phyloP scores from a whole-genome alignment of 441 rosid species.

The Aleurites moluccanus region DNA sequence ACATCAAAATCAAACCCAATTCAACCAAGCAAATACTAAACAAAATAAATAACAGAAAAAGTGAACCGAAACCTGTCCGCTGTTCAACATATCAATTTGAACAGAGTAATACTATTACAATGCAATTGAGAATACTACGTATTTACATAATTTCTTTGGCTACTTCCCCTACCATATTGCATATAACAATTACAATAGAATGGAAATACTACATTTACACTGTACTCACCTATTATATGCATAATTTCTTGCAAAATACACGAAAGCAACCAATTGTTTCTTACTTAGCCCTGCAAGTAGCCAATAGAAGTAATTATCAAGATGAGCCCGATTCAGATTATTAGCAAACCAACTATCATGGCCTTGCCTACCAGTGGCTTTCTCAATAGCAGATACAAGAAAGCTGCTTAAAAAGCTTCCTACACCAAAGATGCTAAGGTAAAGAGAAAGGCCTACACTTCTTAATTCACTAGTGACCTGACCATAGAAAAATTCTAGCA shows the following conservation, averaged over 20 bases:
- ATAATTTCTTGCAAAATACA: conserved; percentile 53
- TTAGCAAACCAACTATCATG: conserved; percentile 51
- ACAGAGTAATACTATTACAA: too few relatives aligned
- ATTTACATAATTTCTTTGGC: too few relatives aligned
- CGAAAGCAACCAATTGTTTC: conserved; percentile 32
- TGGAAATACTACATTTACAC: not conserved
- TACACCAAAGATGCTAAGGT: conserved; percentile 54
- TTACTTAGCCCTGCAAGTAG: conserved; percentile 50
- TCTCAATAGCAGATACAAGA: too few relatives aligned
- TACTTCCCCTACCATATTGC: too few relatives aligned
- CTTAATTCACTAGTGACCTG: conserved; percentile 61
- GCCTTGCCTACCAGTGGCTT: conserved; percentile 51
- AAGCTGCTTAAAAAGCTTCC: conserved; percentile 71
- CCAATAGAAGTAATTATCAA: conserved; percentile 75
- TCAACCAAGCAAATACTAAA: too few relatives aligned
- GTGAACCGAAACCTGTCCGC: too few relatives aligned
- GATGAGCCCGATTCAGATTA: conserved; percentile 57
- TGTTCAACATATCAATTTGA: too few relatives aligned
- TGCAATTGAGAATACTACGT: too few relatives aligned
- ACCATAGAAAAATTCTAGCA: conserved; percentile 69
- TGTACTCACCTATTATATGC: conserved; percentile 22
- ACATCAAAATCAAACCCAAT: too few relatives aligned
- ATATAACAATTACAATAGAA: not conserved
- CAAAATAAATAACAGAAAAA: too few relatives aligned
- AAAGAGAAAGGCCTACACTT: conserved; percentile 59